Conservation (phyloP, 805 yeast genomes). For the Saturnispora mendoncae region DNA sequence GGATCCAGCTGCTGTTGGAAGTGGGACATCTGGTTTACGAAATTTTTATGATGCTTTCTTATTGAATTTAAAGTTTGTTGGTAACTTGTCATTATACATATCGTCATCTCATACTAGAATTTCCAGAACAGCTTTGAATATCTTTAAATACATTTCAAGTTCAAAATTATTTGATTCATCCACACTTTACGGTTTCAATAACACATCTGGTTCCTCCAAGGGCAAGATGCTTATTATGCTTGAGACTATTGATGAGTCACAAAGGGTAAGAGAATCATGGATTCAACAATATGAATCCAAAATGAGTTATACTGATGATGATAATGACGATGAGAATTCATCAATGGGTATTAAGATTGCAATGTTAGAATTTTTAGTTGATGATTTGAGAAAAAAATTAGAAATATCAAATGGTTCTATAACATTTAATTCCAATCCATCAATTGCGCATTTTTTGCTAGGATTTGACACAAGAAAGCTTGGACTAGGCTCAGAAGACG, state of each 20-base stretch:
- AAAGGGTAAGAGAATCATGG: constrained; percentile 62
- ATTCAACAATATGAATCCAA: constrained; percentile 54
- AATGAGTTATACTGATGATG: constrained; percentile 30
- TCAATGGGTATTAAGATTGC: constrained; percentile 44
- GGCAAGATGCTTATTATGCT: constrained; percentile 62
- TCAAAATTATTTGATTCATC: constrained; percentile 33
- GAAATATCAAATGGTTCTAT: not conserved
- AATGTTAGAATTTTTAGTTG: constrained; percentile 49
- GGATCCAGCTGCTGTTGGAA: constrained; percentile 38
- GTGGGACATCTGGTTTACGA: constrained; percentile 42
- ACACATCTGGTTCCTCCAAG: constrained; percentile 22
- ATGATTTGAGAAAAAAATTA: constrained; percentile 31
- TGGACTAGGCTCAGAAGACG: constrained; percentile 32
- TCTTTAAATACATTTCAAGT: constrained; percentile 42
- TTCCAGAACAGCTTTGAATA: constrained; percentile 43
- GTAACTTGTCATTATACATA: constrained; percentile 66
- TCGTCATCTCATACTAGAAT: constrained; percentile 46
- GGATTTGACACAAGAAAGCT: constrained; percentile 57
- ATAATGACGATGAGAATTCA: constrained; percentile 16
- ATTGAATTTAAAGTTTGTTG: constrained; percentile 61
- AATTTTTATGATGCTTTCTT: constrained; percentile 66
- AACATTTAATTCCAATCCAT: constrained; percentile 23
- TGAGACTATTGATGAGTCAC: constrained; percentile 71
- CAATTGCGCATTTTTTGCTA: constrained; percentile 64
- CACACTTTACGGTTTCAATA: constrained; percentile 13